These are phyloP conservation scores for Lyophyllum semitale DNA, from an alignment of 768 basidiomycete species.

Conservation along the genomic window DNA sequence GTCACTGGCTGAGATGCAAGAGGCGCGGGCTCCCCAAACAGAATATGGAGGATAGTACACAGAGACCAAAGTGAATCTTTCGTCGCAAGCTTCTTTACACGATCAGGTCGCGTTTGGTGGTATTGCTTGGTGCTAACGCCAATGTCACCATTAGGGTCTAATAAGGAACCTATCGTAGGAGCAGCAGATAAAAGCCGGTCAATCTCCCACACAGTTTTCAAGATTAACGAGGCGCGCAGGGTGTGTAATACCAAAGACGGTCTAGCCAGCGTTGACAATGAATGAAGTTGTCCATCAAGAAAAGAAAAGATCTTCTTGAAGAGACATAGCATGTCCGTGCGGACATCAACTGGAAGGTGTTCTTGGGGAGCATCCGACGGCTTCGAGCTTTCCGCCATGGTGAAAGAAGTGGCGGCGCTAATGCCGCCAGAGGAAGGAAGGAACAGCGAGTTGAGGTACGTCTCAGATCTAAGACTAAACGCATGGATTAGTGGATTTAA, in stretches of 20 bases:
- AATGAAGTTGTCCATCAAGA: constrained; percentile 11
- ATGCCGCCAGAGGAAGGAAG: constrained; percentile 3
- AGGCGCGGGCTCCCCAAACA: constrained; percentile 23
- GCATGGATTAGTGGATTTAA: constrained; percentile 16
- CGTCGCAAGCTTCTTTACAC: constrained; percentile 40
- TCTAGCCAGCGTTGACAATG: constrained; percentile 4
- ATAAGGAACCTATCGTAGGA: background rate
- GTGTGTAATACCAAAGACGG: constrained; percentile 18
- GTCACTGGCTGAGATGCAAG: background rate
- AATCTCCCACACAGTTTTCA: constrained; percentile 42
- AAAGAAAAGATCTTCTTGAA: constrained; percentile 25
- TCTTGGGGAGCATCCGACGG: constrained; percentile 8
- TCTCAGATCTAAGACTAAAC: constrained; percentile 13
- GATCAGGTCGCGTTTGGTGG: constrained; percentile 16
- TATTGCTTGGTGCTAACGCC: background rate
- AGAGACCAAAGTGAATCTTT: constrained; percentile 59
- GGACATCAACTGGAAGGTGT: constrained; percentile 23
- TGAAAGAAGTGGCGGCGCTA: constrained; percentile 1
- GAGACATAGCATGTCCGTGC: constrained; percentile 27
- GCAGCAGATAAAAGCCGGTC: constrained; percentile 26
- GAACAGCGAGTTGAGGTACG: constrained; percentile 15
- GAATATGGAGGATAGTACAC: constrained; percentile 43
- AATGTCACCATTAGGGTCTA: constrained; percentile 3
- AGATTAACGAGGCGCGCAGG: constrained; percentile 31
- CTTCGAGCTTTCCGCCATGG: constrained; percentile 3